Evolutionary conservation across 352 stramenopile genomes (phyloP).

Genomic region (Halophytophthora batemanensis): DNA sequence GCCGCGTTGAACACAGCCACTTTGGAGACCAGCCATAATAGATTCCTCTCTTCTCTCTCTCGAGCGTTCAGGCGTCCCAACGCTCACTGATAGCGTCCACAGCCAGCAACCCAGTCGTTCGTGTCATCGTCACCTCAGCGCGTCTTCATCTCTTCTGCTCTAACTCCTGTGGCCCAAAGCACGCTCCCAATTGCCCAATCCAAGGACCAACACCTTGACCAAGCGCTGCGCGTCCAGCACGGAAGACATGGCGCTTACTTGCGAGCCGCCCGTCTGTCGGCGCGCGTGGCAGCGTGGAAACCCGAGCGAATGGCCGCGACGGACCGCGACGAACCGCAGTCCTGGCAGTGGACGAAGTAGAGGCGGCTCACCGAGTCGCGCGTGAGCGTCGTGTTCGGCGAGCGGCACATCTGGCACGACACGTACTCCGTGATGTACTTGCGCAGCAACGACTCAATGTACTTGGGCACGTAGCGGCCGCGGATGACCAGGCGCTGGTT

Average conservation of each 20-base stretch:
- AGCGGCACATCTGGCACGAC: constrained; percentile 99
- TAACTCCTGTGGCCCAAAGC: no score
- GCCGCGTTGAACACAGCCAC: constrained; percentile 5
- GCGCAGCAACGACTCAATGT: constrained; percentile 98
- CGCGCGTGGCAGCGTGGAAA: constrained; percentile 95
- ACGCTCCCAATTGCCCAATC: no score
- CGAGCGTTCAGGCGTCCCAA: no score
- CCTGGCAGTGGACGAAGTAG: constrained; percentile 98
- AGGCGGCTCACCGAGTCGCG: constrained; percentile 96
- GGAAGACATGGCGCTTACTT: constrained; percentile 52
- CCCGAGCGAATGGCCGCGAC: constrained; percentile 97
- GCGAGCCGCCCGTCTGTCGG: constrained; percentile 78
- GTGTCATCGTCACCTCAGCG: no score
- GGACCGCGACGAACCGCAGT: constrained; percentile 95
- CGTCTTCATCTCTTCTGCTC: no score
- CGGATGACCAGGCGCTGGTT: constrained; percentile 98
- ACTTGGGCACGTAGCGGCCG: constrained; percentile 97
- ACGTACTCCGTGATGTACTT: constrained; percentile 99
- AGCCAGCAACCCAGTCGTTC: no score
- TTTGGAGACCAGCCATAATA: constrained; percentile 30
- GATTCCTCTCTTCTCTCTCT: constrained; percentile 26
- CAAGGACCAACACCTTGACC: no score
- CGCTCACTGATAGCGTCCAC: no score
- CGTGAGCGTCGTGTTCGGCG: constrained; percentile 96
- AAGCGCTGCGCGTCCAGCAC: constrained; percentile 6